A percentile compares a stretch with the other conserved stretches of the same genome.
Evolutionary conservation across 2,329 filamentous ascomycete species (phyloP).

Genomic region (Cercospora brassicicola): DNA sequence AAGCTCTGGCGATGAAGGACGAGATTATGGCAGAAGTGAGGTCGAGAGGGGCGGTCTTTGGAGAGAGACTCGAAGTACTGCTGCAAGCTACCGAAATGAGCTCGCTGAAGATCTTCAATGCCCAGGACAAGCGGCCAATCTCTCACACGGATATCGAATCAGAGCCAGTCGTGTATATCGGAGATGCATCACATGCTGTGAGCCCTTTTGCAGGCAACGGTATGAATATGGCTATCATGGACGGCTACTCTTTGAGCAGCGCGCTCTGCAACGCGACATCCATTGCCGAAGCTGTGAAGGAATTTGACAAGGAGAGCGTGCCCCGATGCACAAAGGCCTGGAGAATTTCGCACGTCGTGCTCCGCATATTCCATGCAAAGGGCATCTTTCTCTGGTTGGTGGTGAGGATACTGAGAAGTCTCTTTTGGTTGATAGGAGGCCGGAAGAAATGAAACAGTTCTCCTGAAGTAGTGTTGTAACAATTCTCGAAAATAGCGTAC

Average conservation of each 20-base stretch:
- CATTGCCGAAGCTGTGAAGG: constrained; percentile 1
- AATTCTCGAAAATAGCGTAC: neutral
- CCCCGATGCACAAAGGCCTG: constrained; percentile 5
- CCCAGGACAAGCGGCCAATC: constrained; percentile 50
- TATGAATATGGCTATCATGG: constrained; percentile 51
- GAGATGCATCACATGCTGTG: constrained; percentile 54
- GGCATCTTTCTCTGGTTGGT: neutral
- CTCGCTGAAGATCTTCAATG: constrained; percentile 45
- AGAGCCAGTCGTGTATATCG: constrained; percentile 47
- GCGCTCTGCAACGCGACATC: constrained; percentile 24
- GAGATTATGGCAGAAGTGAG: neutral
- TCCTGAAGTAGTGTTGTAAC: neutral
- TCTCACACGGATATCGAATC: constrained; percentile 34
- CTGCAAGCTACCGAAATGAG: constrained; percentile 44
- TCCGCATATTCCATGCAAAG: neutral
- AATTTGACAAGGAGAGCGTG: constrained; percentile 8
- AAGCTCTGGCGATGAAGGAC: neutral
- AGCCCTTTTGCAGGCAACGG: constrained; percentile 54
- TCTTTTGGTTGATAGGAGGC: neutral
- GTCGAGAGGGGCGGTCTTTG: neutral
- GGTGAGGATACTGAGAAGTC: neutral
- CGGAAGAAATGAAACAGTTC: neutral
- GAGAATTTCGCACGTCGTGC: constrained; percentile 7
- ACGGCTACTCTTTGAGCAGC: constrained; percentile 51
- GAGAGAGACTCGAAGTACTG: constrained; percentile 42